Conservation (phyloP, 108 stramenopile genomes). For the Mayamaea pseudoterrestris region DNA sequence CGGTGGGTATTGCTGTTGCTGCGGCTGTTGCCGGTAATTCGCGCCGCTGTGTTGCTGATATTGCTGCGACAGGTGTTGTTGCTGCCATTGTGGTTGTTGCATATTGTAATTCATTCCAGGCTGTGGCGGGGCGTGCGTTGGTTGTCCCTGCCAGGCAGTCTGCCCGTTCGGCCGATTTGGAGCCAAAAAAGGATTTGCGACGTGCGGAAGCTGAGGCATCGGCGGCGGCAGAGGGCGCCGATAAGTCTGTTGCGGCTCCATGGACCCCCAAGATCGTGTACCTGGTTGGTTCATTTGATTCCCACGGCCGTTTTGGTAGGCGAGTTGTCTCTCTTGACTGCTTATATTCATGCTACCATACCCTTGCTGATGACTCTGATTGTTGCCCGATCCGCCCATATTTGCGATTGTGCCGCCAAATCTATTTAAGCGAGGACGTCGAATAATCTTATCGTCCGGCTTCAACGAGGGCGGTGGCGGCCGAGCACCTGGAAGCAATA, state of each 20-base stretch:
- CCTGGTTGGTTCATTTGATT: slow-evolving; percentile 77
- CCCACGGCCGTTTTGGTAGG: slow-evolving; percentile 55
- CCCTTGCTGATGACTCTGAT: slow-evolving; percentile 58
- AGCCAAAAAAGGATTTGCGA: slow-evolving; percentile 6
- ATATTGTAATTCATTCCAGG: too few relatives aligned
- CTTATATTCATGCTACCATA: slow-evolving; percentile 82
- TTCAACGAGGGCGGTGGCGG: slow-evolving; percentile 42
- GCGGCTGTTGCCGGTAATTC: not conserved
- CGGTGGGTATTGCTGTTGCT: slow-evolving; percentile 6
- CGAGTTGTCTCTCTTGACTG: slow-evolving; percentile 70
- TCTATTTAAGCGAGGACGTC: slow-evolving; percentile 64
- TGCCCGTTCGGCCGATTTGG: slow-evolving; percentile 8
- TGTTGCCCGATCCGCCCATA: slow-evolving; percentile 40
- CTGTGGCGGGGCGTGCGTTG: not conserved
- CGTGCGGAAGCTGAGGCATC: not conserved
- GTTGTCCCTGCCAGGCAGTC: too few relatives aligned
- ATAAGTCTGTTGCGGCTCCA: slow-evolving; percentile 69
- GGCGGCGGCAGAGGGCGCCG: slow-evolving; percentile 12
- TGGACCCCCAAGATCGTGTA: slow-evolving; percentile 73
- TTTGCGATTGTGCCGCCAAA: slow-evolving; percentile 79
- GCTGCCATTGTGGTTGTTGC: not conserved
- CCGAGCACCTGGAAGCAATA: slow-evolving; percentile 49
- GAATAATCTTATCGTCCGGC: slow-evolving; percentile 57
- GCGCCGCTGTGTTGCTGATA: not conserved
- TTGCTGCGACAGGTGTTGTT: slow-evolving; percentile 17